Evolutionary conservation across 352 stramenopile species (phyloP), one percentile per base, ranked within the genome.

Genomic region (Pilasporangium apinafurcum): DNA sequence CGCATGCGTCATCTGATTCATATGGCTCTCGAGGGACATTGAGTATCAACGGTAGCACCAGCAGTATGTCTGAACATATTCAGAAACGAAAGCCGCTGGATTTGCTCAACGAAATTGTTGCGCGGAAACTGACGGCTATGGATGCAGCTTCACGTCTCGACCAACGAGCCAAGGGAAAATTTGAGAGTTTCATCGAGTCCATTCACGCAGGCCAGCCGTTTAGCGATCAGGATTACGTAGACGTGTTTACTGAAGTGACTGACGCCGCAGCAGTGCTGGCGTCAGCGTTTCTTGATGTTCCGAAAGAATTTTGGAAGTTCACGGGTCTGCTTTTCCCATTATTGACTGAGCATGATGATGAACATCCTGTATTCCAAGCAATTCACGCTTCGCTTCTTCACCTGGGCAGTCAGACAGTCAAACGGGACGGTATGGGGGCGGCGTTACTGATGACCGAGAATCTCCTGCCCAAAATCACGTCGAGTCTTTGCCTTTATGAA

Each of bases 301-400:
- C 84, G 12, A 69, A 68, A 38, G 80, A 95, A 3, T 95, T 92
- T 44, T 93, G 80, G 78, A 82, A 80, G 43, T 70, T 87, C 35
- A 48, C 52, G 2, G 79, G 71, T 1, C 16, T 77, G n/a, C 33
- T 89, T 21, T 48, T 65, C 24, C 65, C 74, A 5, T 68, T 86
- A 6, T 32, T 92, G 21, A 42, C 48, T 7, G 71, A 85, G 16
- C 47, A 69, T 8, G 72, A 76, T 17, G 71, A 81, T 9, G 49
- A 62, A 2, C 56, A 78, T 26, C 18, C 53, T 13, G 28, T 83
- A 4, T 87, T 88, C 34, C 35, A 29, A n/a, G 52, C 51, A 5
- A 40, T 41, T 8, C 46, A 65, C 10, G 13, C 68, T 17, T 22
- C 80, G 4, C 60, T 86, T 26, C 21, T 64, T 9, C 33, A 48